phyloP scores from a whole-genome alignment of 2,329 filamentous ascomycete genomes.

The Cercospora sojina region DNA sequence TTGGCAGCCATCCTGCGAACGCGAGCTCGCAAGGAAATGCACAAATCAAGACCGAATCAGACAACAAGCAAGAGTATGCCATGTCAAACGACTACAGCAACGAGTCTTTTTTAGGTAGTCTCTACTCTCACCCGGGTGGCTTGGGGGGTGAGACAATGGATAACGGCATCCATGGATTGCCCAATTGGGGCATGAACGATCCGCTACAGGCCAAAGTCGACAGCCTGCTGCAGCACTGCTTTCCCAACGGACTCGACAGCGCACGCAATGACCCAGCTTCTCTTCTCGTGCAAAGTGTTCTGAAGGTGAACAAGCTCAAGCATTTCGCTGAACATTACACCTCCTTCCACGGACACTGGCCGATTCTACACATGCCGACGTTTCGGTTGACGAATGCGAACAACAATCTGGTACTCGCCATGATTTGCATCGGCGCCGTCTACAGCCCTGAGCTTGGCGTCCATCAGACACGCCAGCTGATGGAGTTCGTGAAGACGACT shows the following conservation, averaged over 20 bases:
- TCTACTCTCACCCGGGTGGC: conserved; percentile 48
- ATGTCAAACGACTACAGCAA: conserved; percentile 45
- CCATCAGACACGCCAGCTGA: conserved; percentile 65
- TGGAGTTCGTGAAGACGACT: conserved; percentile 61
- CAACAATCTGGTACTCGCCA: conserved; percentile 65
- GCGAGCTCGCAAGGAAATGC: conserved; percentile 39
- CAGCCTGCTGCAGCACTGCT: conserved; percentile 52
- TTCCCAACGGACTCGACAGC: conserved; percentile 57
- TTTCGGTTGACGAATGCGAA: conserved; percentile 67
- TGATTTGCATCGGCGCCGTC: conserved; percentile 72
- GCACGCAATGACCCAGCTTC: conserved; percentile 53
- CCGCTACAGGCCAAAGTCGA: conserved; percentile 49
- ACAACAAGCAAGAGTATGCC: conserved; percentile 41
- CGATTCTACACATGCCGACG: conserved; percentile 68
- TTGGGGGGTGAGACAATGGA: conserved; percentile 42
- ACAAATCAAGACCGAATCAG: conserved; percentile 47
- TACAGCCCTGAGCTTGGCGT: conserved; percentile 65
- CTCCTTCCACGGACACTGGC: conserved; percentile 72
- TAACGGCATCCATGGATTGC: conserved; percentile 38
- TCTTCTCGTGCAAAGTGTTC: conserved; percentile 49
- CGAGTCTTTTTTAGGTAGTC: conserved; percentile 51
- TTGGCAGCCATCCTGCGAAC: conserved; percentile 50
- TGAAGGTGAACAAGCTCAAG: conserved; percentile 67
- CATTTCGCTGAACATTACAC: conserved; percentile 70
- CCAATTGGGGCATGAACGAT: conserved; percentile 48